Evolutionary conservation across 140 eudicot genomes (phyloP), one percentile per base, ranked within the genome.

Genomic region (Cichorium intybus): DNA sequence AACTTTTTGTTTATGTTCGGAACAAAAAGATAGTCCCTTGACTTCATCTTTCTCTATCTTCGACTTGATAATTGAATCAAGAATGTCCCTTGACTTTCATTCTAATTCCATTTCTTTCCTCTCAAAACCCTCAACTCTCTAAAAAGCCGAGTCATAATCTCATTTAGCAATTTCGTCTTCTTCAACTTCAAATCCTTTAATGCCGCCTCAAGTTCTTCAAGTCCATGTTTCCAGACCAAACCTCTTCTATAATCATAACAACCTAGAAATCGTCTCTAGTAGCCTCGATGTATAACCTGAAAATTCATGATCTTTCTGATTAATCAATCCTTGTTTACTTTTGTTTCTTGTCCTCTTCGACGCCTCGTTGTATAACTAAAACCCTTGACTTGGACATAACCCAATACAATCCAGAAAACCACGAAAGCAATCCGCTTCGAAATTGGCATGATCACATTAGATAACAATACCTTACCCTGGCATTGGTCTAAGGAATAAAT

Each of bases 231-330:
- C 56, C 71, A 5, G 18, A 21, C 64, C 71, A 75, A 34, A 74
- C 88, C 74, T 84, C 86, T 73, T 87, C 85, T 27, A 84, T 78
- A 60, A 35, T 50, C 81, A 65, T 75, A 69, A 82, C 69, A 90
- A 62, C 68, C 17, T 73, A 14, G 76, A 17, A 16, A 77, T 88
- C 16, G 58, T 56, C 64, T 74, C 81, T 7, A 87, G 22, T 50
- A 90, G 62, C 69, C 72, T 80, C 56, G 50, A 34, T 1, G 87
- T 87, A 74, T 70, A 90, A 23, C 60, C 73, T 4, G 93, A 79
- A 69, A 72, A 86, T 35, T 75, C 68, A 7, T 86, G 86, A 50
- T 72, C 82, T 59, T 60, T 75, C 27, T 8, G 3, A 1, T 10
- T 53, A 21, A 51, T 21, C 61, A 2, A 55, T 23, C 56, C 68